Conservation (phyloP, 2,329 filamentous ascomycete species). For the Aspergillus latus region DNA sequence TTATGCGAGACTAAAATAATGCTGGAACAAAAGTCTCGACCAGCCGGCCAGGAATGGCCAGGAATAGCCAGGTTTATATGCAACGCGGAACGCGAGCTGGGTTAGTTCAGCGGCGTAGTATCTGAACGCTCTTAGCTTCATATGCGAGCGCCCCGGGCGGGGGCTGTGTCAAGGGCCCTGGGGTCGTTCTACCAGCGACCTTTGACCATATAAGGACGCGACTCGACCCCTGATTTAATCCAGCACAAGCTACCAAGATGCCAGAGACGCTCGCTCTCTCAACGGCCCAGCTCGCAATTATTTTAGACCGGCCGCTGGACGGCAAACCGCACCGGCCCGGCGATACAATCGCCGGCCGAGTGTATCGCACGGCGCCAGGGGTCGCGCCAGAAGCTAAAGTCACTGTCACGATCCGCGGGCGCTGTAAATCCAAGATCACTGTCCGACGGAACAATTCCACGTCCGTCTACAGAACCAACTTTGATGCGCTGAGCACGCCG, state of each 20-base stretch:
- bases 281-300: not conserved
- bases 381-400: not conserved
- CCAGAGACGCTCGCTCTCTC: not conserved
- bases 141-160: not conserved
- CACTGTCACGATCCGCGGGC: conserved; percentile 1
- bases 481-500: not conserved
- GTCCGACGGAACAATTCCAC: not conserved
- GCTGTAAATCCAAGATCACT: not conserved
- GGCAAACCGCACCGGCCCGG: not conserved
- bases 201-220: not conserved
- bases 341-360: conserved; percentile 2
- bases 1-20: not conserved
- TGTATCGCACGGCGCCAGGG: not conserved
- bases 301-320: not conserved
- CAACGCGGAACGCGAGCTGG: not conserved
- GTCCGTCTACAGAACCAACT: not conserved
- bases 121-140: not conserved
- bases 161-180: not conserved
- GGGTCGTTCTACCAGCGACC: too few species aligned
- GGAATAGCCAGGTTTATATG: not conserved
- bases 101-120: not conserved
- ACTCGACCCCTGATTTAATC: not conserved
- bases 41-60: not conserved
- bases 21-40: not conserved
- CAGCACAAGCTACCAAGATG: not conserved